phyloP scores from a whole-genome alignment of 2,329 filamentous ascomycete genomes.

The Penicillium sp. region DNA sequence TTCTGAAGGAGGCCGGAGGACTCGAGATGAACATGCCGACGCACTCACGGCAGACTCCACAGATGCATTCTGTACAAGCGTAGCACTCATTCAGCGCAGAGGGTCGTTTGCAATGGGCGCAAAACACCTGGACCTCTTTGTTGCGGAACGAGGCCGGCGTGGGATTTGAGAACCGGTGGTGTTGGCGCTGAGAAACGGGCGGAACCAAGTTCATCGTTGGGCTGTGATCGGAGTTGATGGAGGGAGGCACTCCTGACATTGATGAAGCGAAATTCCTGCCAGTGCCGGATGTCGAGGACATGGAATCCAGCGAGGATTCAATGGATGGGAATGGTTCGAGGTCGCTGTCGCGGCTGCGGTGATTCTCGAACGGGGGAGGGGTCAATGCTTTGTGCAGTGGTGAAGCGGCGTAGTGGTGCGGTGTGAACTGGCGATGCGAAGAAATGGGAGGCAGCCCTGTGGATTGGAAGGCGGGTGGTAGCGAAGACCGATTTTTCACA shows the following conservation, averaged over 20 bases:
- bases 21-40: conserved; percentile 57
- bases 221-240: conserved; percentile 67
- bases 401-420: conserved; percentile 73
- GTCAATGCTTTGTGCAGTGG: conserved; percentile 89
- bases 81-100: conserved; percentile 81
- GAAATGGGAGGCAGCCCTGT: conserved; percentile 42
- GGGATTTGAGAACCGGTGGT: conserved; percentile 46
- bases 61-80: conserved; percentile 95
- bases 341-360: conserved; percentile 53
- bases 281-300: conserved; percentile 54
- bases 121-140: conserved; percentile 79
- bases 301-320: conserved; percentile 70
- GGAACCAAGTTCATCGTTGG: conserved; percentile 50
- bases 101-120: conserved; percentile 78
- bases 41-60: conserved; percentile 84
- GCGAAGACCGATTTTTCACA: conserved; percentile 59
- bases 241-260: conserved; percentile 67
- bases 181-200: conserved; percentile 37
- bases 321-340: conserved; percentile 86
- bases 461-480: conserved; percentile 63
- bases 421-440: conserved; percentile 48
- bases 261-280: conserved; percentile 74
- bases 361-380: conserved; percentile 69
- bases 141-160: conserved; percentile 56
- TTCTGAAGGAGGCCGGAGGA: conserved; percentile 42